Evolutionary conservation across 2,329 filamentous ascomycete species (phyloP).

Genomic region (Aureobasidium sp.): DNA sequence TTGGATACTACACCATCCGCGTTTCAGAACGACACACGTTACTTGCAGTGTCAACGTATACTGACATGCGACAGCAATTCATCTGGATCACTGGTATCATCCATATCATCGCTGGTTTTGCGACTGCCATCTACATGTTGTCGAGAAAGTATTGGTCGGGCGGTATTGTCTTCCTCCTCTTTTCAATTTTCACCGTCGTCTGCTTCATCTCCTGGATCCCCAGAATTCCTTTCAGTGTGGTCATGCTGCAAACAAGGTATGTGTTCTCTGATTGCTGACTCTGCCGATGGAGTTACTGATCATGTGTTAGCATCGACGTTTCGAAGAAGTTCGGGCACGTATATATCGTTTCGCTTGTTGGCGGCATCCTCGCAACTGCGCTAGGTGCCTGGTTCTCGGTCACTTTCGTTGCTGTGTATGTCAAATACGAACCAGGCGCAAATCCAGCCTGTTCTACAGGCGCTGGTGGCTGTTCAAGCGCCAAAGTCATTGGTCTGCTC

Average conservation of each 20-base stretch:
- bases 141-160: slow-evolving; percentile 68
- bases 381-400: slow-evolving; percentile 81
- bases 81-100: slow-evolving; percentile 89
- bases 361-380: slow-evolving; percentile 65
- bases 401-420: slow-evolving; percentile 78
- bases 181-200: slow-evolving; percentile 69
- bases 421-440: slow-evolving; percentile 63
- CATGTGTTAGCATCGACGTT: slow-evolving; percentile 57
- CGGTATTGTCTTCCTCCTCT: slow-evolving; percentile 79
- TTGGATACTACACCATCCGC: neutral
- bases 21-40: neutral
- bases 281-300: neutral
- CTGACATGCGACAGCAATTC: slow-evolving; percentile 56
- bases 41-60: neutral
- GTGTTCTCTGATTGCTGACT: neutral
- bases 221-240: slow-evolving; percentile 79
- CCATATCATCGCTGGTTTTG: slow-evolving; percentile 78
- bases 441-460: slow-evolving; percentile 48
- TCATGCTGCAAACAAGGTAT: slow-evolving; percentile 69
- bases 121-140: slow-evolving; percentile 79
- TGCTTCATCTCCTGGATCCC: slow-evolving; percentile 86
- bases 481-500: slow-evolving; percentile 73
- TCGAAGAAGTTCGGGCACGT: slow-evolving; percentile 78
- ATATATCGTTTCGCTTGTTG: slow-evolving; percentile 75
- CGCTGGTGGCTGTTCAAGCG: slow-evolving; percentile 59